phyloP scores from a whole-genome alignment of 164 flowering plant genomes.

The Amborella trichopoda region DNA sequence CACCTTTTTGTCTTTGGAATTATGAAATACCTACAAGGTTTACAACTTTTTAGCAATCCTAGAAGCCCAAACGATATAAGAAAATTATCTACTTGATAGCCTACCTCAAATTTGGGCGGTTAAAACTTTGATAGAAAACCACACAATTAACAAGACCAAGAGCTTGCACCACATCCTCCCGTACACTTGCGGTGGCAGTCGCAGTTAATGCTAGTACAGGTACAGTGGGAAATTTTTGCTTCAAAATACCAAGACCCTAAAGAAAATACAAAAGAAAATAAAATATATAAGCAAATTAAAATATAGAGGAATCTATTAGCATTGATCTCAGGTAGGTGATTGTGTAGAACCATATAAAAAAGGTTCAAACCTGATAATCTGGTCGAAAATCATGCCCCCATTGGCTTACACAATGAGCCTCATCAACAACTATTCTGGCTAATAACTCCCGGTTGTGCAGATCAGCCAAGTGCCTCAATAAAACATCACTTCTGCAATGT shows the following conservation, averaged over 20 bases:
- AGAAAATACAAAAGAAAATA: constrained; percentile 6
- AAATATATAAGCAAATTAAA: constrained; percentile 4
- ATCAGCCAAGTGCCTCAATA: constrained; percentile 71
- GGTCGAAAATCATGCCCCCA: constrained; percentile 99
- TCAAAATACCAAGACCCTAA: constrained; percentile 93
- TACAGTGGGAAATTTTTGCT: constrained; percentile 72
- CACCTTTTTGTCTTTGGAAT: constrained; percentile 88
- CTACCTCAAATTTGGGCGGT: constrained; percentile 85
- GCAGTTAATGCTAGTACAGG: constrained; percentile 97
- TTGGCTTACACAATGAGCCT: constrained; percentile 99
- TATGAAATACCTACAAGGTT: constrained; percentile 63
- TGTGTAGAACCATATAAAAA: not conserved
- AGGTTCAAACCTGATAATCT: constrained; percentile 74
- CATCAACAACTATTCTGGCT: constrained; percentile 90
- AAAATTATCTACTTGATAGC: constrained; percentile 1
- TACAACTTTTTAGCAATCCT: constrained; percentile 1
- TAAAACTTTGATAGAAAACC: constrained; percentile 90
- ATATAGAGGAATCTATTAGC: not conserved
- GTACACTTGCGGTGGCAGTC: constrained; percentile 95
- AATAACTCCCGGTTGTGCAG: constrained; percentile 62
- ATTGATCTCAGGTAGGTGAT: not conserved
- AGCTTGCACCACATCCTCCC: constrained; percentile 98
- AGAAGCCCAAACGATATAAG: not conserved
- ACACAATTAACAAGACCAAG: constrained; percentile 90
- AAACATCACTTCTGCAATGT: constrained; percentile 73